Evolutionary conservation across 2,329 filamentous ascomycete species (phyloP), one percentile per base, ranked within the genome.

Genomic region (Claviceps capensis): DNA sequence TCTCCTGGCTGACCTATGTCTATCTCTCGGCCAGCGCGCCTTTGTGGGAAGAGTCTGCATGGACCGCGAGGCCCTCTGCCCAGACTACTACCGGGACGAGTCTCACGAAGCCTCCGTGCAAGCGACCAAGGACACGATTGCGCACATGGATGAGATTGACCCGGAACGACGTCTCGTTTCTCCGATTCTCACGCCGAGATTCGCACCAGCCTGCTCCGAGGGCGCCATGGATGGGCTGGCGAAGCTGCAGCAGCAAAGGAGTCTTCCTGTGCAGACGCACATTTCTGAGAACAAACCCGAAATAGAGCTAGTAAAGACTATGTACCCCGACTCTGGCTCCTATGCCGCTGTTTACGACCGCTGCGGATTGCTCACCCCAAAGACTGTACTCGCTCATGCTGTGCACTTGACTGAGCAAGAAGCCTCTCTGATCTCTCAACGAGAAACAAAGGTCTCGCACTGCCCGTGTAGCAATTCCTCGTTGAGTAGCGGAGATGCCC

Each of bases 31-130:
- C 45, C 93, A 98, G 69, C 77, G 93, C 50, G 93, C 93, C 6
- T 86, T 97, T 57, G 79, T 98, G 42, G 93, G 93, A 36, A 78
- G 93, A 42, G 87, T 94, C n/a, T 96, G 90, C 72, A 97, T 98
- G 93, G 88, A 97, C 65, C 76, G 77, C 34, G 65, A 67, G 0
- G 65, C 69, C 0, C 68, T 85, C 4, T 83, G 81, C 40, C 90
- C 90, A 0, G 75, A 78, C 1, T 86, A 84, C 70, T 97, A 97
- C 70, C 77, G 82, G 22, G 93, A 98, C 64, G 77, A 78, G 53
- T 81, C 77, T 16, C 68, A 81, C 0, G 77, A 77, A 2, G 70
- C 74, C 23, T 76, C 81, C 0, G 52, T 88, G 0, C 58, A 65
- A 2, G 75, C 75, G 40, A 85, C 85, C 0, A 65, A 69, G 30